Base-by-base conservation (phyloP, 176 grass and related monocot genomes). In the Carex pumila region DNA sequence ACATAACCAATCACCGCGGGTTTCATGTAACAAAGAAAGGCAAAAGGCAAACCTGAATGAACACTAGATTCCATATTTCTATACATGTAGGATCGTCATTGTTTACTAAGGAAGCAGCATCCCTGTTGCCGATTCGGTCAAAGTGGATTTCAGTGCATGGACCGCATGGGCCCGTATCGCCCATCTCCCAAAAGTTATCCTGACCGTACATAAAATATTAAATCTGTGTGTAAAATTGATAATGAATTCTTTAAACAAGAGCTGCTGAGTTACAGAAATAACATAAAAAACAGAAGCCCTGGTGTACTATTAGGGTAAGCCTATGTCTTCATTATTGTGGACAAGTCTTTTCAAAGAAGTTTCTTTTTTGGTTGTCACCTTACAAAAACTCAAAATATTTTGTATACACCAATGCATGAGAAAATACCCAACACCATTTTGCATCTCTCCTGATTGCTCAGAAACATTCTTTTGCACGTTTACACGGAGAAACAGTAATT, bases 121-220 rank as follows among this genome's bases (percentile, higher is more conserved):
- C 93, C 57, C 91, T 89, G 72, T 89, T 90, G 5, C 92, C 92
- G 82, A 98, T 36, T 49, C 91, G 93, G 62, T 99, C 96, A 76
- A 95, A 99, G 89, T 99, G 93, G 34, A 99, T 99, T 87, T 99
- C 96, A 45, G 95, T 98, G 76, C 95, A 98, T 4, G 91, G 95
- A 6, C 95, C 95, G 43, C 95, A 98, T 29, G 95, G 92, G 52
- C 95, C 92, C 78, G 92, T 98, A 78, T 98, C 92, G 22, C 95
- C 95, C 92, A 92, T 93, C 88, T 95, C 95, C 95, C 95, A 98
- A 71, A 98, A 95, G 71, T 98, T 98, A 32, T 98, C 95, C 91
- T 91, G 84, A 70, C 81, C 31, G 87, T 79, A 50, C 7, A 80
- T 39, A 83, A 65, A 83, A 61, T 65, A 67, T 68, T 71, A 30